Base-by-base conservation (phyloP, 257 asterid genomes). In the Plantago major region DNA sequence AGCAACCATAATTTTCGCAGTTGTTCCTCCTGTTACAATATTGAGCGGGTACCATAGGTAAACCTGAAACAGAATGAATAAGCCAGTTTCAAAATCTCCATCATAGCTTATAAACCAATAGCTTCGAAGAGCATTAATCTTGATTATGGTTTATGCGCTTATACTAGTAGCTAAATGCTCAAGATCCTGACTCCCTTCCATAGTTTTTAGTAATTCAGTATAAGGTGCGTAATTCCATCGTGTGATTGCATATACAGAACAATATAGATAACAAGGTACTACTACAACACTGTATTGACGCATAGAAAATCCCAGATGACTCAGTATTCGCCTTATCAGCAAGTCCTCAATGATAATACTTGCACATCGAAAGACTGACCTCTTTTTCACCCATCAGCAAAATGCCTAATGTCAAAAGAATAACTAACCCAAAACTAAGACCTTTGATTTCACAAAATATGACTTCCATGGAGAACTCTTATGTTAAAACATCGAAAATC, bases 41-140 rank as follows among this genome's bases (percentile, higher is more conserved):
- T 79, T 93, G 52, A 93, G 88, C 1, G 97, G 97, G 74, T 87
- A 93, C 99, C 99, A 93, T 63, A 89, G 90, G 66, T 93, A 87
- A 28, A 93, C 96, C 96, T 93, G 89, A 66, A 46, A 61, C 6
- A 58, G 67, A 73, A 61, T 13, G 22, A 59, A 59, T 57, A 50
- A 45, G 50, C 56, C 42, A 14, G 19, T n/a, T n/a, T 14, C 13
- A 28, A 56, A 62, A 59, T 10, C 63, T 42, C 64, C 68, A 67
- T 57, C 55, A 22, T 22, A 22, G 13, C 50, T 46, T 52, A 14
- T 26, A 65, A 40, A 55, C 47, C 30, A 28, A n/a, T 60, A 59
- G 37, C 72, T 17, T n/a, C 22, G 37, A 40, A 18, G 11, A 22
- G 26, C 40, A 33, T 47, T 51, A 44, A 60, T 40, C 38, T 10